Evolutionary conservation across 192 early-diverging fungal species (phyloP).

Genomic region (Coemansia umbellata): DNA sequence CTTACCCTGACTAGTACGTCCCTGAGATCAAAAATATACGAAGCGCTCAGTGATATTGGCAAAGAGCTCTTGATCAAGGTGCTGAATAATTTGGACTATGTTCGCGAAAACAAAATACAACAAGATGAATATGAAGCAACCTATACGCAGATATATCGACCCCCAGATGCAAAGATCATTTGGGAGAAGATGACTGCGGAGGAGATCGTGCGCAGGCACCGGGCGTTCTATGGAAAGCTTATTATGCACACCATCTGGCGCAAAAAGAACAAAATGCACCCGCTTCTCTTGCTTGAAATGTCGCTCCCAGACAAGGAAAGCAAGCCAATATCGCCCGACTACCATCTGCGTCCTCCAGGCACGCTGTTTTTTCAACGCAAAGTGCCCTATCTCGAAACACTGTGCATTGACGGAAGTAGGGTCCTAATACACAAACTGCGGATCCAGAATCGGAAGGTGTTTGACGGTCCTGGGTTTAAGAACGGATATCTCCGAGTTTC

Average conservation of each 20-base stretch:
- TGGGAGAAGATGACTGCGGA: slow-evolving; percentile 59
- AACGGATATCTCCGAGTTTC: slow-evolving; percentile 9
- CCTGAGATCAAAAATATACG: not conserved
- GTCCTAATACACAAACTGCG: not conserved
- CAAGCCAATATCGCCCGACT: too few species aligned
- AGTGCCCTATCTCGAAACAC: slow-evolving; percentile 21
- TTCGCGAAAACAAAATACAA: slow-evolving; percentile 47
- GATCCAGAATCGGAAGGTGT: not conserved
- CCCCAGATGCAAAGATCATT: slow-evolving; percentile 53
- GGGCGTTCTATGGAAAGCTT: slow-evolving; percentile 55
- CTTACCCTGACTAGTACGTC: not conserved
- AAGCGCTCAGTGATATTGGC: slow-evolving; percentile 5
- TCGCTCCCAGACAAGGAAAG: not conserved
- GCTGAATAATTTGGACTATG: slow-evolving; percentile 11
- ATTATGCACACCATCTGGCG: slow-evolving; percentile 21
- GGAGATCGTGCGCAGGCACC: slow-evolving; percentile 57
- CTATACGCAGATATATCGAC: slow-evolving; percentile 70
- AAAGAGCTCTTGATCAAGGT: slow-evolving; percentile 2
- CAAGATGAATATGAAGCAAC: slow-evolving; percentile 62
- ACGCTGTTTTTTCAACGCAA: slow-evolving; percentile 19
- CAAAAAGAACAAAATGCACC: slow-evolving; percentile 6
- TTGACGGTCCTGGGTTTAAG: slow-evolving; percentile 8
- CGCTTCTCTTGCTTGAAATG: slow-evolving; percentile 8
- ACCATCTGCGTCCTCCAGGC: slow-evolving; percentile 22
- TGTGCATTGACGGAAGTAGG: slow-evolving; percentile 20